Conservation (phyloP, 345 rosid genomes). For the Gossypium mustelinum region DNA sequence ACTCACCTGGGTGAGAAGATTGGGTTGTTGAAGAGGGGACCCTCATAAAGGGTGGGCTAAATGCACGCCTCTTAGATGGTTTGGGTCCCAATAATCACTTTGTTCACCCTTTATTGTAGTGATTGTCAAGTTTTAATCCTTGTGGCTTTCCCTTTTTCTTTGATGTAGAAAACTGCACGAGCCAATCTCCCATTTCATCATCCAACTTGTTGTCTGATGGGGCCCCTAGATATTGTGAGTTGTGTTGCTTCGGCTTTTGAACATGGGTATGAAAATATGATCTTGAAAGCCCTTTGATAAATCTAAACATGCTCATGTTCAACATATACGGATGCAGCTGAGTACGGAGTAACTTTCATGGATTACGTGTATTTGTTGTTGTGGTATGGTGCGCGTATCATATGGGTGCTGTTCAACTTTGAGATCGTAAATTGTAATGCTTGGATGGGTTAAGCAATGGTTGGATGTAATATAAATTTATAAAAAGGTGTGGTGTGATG, state of each 20-base stretch:
- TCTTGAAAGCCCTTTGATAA: not conserved
- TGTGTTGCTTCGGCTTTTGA: not conserved
- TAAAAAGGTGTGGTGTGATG: slow-evolving; percentile 19
- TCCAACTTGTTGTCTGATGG: slow-evolving; percentile 12
- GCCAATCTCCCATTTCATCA: slow-evolving; percentile 13
- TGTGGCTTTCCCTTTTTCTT: slow-evolving; percentile 20
- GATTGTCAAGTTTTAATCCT: slow-evolving; percentile 22
- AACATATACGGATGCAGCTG: not conserved
- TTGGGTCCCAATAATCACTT: slow-evolving; percentile 44
- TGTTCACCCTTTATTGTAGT: slow-evolving; percentile 16
- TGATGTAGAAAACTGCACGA: slow-evolving; percentile 23
- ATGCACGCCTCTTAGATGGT: slow-evolving; percentile 40
- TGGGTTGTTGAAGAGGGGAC: slow-evolving; percentile 19
- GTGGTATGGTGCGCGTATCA: not conserved
- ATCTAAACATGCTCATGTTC: not conserved
- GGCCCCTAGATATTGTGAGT: not conserved
- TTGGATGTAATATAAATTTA: slow-evolving; percentile 17
- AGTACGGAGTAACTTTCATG: not conserved
- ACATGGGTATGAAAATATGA: too few species aligned
- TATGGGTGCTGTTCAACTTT: not conserved
- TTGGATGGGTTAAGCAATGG: not conserved
- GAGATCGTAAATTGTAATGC: not conserved
- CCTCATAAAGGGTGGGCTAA: slow-evolving; percentile 19
- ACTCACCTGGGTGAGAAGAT: slow-evolving; percentile 30
- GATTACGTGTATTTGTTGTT: not conserved